Base-by-base conservation (phyloP, 1,284 basidiomycete genomes). In the Marasmius sp. region DNA sequence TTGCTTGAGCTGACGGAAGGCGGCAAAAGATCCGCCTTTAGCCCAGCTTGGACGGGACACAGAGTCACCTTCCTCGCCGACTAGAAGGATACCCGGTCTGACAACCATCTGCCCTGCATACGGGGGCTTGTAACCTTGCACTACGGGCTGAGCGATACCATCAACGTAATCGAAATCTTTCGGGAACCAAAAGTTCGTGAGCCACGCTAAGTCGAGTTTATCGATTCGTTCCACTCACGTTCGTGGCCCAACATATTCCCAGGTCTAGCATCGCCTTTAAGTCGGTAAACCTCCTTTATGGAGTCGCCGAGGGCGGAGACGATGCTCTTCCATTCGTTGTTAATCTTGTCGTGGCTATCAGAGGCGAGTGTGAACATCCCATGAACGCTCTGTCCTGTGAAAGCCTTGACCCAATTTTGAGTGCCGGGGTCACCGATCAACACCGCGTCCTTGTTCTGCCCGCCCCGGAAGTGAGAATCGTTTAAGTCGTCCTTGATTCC, bases 71-170 rank as follows among this genome's bases (percentile, higher is more conserved):
- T 65, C 64, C 41, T 73, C 71, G 7, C 76, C 76, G 20, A 74
- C 58, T 18, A 80, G 64, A 53, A 79, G 70, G 27, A 73, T 62
- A 37, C 78, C 79, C 55, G 72, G 68, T 0, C 52, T 57, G 56
- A 75, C 68, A 14, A 69, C 64, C 37, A 68, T 67, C 63, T 77
- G 77, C 8, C 77, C 77, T 2, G 76, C 76, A 34, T 68, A 72
- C 37, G 18, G 12, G 11, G 10, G 27, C 12, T 71, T 71, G 62
- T 78, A 74, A 6, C 74, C 71, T 36, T 69, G 61, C 36, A 79
- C 71, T 1, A 71, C 75, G 5, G 78, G 78, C 54, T 78, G 73
- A 43, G 74, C 75, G 61, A 80, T 77, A 8, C 78, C 78, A 62
- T 80, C 78, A 64, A 76, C 67, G 69, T 75, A 80, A 8, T 76